phyloP scores from a whole-genome alignment of 2,329 filamentous ascomycete species.

The Claviceps purpurea region DNA sequence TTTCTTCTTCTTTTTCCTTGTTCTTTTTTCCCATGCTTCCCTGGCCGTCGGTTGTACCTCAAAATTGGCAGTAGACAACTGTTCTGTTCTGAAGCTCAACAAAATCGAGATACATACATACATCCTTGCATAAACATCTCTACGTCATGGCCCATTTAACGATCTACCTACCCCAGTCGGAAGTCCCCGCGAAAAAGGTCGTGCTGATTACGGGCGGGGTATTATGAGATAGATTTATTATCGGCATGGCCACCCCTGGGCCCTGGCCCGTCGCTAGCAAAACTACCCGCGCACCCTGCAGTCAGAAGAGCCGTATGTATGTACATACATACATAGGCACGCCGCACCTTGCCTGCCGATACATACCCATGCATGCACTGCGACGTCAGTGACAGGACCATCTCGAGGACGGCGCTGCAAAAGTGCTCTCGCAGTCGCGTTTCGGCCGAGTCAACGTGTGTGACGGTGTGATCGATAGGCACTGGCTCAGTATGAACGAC shows the following conservation, averaged over 20 bases:
- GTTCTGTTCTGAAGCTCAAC: too few species aligned
- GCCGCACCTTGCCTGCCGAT: slow-evolving; percentile 16
- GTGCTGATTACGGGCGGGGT: slow-evolving; percentile 33
- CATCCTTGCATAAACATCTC: not conserved
- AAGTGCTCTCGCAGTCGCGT: slow-evolving; percentile 15
- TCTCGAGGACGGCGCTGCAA: slow-evolving; percentile 20
- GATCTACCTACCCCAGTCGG: slow-evolving; percentile 22
- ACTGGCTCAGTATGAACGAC: slow-evolving; percentile 36
- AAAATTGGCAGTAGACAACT: too few species aligned
- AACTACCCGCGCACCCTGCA: too few species aligned
- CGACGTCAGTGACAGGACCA: slow-evolving; percentile 25
- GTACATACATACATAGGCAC: too few species aligned
- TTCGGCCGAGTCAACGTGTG: slow-evolving; percentile 46
- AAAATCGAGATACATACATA: too few species aligned
- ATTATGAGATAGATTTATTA: too few species aligned
- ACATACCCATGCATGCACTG: slow-evolving; percentile 23
- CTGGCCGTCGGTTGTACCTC: too few species aligned
- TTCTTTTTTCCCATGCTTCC: not conserved
- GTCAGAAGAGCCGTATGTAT: too few species aligned
- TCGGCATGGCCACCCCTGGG: too few species aligned
- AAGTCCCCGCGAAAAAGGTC: slow-evolving; percentile 19
- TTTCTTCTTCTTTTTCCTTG: not conserved
- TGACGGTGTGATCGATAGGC: slow-evolving; percentile 44
- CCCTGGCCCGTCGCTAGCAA: too few species aligned
- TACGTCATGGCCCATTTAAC: slow-evolving; percentile 13